Percentiles rank a stretch among this genome's conserved stretches.
phyloP scores from a whole-genome alignment of 192 early-diverging fungal species.

The Phycomyces blakesleeanus region DNA sequence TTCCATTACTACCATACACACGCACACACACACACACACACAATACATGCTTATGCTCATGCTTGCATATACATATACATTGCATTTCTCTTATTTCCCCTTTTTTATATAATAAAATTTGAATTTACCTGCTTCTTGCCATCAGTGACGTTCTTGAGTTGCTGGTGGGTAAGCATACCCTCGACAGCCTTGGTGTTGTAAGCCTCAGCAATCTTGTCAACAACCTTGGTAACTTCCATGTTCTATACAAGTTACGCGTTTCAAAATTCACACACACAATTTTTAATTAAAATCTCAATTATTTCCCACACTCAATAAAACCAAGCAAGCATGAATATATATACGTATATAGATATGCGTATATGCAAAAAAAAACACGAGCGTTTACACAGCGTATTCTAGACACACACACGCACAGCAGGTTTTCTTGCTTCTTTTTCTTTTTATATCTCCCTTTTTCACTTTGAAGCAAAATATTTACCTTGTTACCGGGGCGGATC shows the following conservation, averaged over 20 bases:
- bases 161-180: conserved; percentile 88
- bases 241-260: conserved; percentile 29
- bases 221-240: conserved; percentile 69
- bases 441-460: no score
- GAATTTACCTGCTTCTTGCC: conserved; percentile 70
- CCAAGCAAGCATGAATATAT: no score
- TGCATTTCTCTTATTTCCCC: background rate
- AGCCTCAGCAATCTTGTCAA: conserved; percentile 74
- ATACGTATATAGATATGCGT: no score
- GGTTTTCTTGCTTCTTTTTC: background rate
- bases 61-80: no score
- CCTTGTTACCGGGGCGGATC: conserved; percentile 78
- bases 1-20: no score
- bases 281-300: background rate
- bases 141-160: conserved; percentile 83
- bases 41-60: no score
- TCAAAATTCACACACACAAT: background rate
- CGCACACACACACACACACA: no score
- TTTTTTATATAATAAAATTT: background rate
- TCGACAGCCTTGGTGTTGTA: conserved; percentile 89
- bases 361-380: no score
- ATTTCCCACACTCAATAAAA: background rate
- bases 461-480: no score
- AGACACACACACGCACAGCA: background rate
- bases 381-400: no score